Evolutionary conservation across 192 early-diverging fungal genomes (phyloP), one percentile per base, ranked within the genome.

Genomic region (Gamsiella multidivaricata): DNA sequence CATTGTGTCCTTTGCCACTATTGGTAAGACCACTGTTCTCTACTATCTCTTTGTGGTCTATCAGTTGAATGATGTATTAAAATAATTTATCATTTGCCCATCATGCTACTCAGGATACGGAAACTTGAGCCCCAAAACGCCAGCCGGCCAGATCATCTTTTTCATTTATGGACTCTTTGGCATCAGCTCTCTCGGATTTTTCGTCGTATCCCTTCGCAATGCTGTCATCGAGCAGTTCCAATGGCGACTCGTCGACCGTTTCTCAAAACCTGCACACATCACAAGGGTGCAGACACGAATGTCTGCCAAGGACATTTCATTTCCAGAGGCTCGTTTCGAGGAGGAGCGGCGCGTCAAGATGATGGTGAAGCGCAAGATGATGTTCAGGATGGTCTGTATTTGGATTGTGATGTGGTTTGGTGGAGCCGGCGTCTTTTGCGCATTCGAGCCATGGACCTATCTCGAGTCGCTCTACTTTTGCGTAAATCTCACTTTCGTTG

Each of bases 1-100:
- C 31, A 78, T 78, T 41, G 74, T 78, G 10, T 78, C 74, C 9
- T 78, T 78, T 65, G 66, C 74, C n/a, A 78, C 74, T 5, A 78
- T 78, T 22, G 74, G 74, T 78, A 78, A n/a, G 56, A 54, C 6
- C 3, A 18, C 22, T 29, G 20, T 54, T 25, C 25, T 3, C 23
- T n/a, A 55, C 32, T 37, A 11, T 31, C 15, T 33, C n/a, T n/a
- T n/a, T n/a, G n/a, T n/a, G 11, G 3, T 28, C 51, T 8, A 4
- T 41, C 39, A 10, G 39, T 15, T 41, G 39, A 7, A 10, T 41
- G 15, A 7, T 41, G n/a, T n/a, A n/a, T n/a, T n/a, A n/a, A n/a
- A n/a, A 55, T 33, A 32, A 39, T 22, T 5, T 41, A 37, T 26
- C n/a, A 2, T 10, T 41, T 1, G 26, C 23, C 28, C 3, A n/a